Percentiles rank a stretch among this genome's conserved stretches.
Conservation (phyloP, 495 filamentous ascomycete species). For the Hypomontagnella monticulosa region DNA sequence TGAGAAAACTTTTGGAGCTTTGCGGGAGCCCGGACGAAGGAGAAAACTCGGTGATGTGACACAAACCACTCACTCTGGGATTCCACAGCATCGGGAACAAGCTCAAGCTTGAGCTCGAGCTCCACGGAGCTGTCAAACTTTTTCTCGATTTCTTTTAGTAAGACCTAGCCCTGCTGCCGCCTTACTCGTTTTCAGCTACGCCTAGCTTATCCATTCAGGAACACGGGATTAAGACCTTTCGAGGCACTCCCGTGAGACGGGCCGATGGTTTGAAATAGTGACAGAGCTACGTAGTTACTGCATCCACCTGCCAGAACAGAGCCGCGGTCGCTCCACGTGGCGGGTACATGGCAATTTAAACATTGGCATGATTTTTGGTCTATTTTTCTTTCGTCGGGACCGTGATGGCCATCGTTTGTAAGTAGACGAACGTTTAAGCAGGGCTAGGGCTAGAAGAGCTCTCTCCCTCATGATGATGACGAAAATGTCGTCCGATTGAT, state of each 20-base stretch:
- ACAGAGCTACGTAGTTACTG: neutral
- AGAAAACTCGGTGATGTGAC: conserved; percentile 27
- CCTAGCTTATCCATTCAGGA: conserved; percentile 15
- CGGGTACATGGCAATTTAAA: conserved; percentile 11
- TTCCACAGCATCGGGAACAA: conserved; percentile 12
- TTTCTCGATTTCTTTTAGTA: conserved; percentile 10
- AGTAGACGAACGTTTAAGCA: no score
- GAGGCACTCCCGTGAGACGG: conserved; percentile 9
- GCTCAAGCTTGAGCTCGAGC: conserved; percentile 5
- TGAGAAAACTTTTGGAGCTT: neutral
- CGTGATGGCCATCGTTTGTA: no score
- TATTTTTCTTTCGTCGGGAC: no score
- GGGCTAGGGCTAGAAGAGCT: no score
- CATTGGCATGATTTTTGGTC: neutral
- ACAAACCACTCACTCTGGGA: conserved; percentile 8
- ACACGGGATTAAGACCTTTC: neutral
- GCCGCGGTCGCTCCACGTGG: conserved; percentile 29
- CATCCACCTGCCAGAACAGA: conserved; percentile 21
- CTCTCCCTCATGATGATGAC: no score
- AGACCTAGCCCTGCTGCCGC: conserved; percentile 22
- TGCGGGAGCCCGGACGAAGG: neutral
- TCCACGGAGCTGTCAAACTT: conserved; percentile 15
- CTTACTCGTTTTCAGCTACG: conserved; percentile 36
- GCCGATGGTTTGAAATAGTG: conserved; percentile 9
- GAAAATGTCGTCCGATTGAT: no score